Base-by-base conservation (phyloP, 257 asterid genomes). In the Dorcoceras hygrometricum region DNA sequence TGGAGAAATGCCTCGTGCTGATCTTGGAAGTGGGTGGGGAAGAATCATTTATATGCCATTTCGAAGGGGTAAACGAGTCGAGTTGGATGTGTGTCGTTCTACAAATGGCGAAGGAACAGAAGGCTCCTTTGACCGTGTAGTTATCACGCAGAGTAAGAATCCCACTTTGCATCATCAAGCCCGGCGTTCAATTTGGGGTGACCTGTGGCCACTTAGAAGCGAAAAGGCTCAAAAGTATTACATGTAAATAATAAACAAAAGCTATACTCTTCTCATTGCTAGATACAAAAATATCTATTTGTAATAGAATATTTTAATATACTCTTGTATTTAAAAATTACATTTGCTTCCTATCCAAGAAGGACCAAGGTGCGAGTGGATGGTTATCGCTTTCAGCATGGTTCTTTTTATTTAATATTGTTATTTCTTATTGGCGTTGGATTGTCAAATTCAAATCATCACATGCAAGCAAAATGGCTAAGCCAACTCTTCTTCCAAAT, bases 1-100 rank as follows among this genome's bases (percentile, higher is more conserved):
- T 69, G 75, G 5, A 23, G 77, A 77, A 68, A 57, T 9, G 25
- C 79, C 85, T 6, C 72, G 48, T 43, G 99, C 99, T 9, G 88
- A 86, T 79, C 82, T 86, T 51, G 94, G 99, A 23, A 83, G 81
- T 18, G 99, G 99, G 6, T 90, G 97, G 99, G 99, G 99, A 66
- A 83, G 99, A 81, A 90, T 90, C 8, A 69, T 93, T 4, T 88
- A 84, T 69, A 84, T 82, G 84, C 97, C 99, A 8, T 18, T 90
- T 6, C 68, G 82, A 48, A 85, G 99, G 74, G 99, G 99, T 26
- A 90, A 88, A 63, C 77, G 85, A 54, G 76, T 90, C 6, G 95
- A 82, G 76, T 34, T 93, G 82, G 99, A 93, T 51, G 86, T 90
- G 28, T 93, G 97, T 74, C 77, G 89, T 43, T 76, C 99, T 28